A percentile compares a stretch with the other conserved stretches of the same genome.
Evolutionary conservation across 1,284 basidiomycete genomes (phyloP).

Genomic region (Bondarzewia mesenterica): DNA sequence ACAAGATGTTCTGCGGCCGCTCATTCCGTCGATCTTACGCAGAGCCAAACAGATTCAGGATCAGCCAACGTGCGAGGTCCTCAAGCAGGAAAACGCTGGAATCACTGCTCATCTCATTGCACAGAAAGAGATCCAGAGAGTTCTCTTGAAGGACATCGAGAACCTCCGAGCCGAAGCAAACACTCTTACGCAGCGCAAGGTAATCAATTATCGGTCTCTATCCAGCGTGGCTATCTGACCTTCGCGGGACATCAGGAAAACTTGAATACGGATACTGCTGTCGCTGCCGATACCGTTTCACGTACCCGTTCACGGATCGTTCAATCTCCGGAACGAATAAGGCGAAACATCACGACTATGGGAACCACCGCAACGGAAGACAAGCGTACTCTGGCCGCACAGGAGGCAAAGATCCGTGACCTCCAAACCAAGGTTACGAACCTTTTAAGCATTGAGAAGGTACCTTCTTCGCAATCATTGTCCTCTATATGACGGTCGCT

Average conservation of each 20-base stretch:
- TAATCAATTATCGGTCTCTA: constrained; percentile 16
- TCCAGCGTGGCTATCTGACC: background rate
- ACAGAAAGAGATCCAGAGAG: constrained; percentile 57
- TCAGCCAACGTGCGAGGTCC: constrained; percentile 56
- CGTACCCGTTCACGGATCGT: constrained; percentile 70
- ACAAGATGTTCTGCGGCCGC: too few species aligned
- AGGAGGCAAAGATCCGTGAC: constrained; percentile 69
- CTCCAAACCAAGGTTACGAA: constrained; percentile 66
- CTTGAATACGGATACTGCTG: constrained; percentile 48
- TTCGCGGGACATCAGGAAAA: constrained; percentile 35
- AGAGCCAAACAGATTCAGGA: constrained; percentile 67
- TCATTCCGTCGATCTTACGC: background rate
- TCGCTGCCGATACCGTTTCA: constrained; percentile 48
- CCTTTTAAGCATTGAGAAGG: constrained; percentile 70
- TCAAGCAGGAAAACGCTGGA: constrained; percentile 52
- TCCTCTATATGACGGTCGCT: background rate
- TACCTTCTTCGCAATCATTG: background rate
- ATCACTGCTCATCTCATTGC: constrained; percentile 58
- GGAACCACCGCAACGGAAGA: constrained; percentile 49
- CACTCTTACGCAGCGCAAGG: constrained; percentile 48
- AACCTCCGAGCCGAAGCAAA: constrained; percentile 62
- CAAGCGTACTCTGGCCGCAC: constrained; percentile 48
- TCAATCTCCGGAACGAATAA: constrained; percentile 81
- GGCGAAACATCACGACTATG: constrained; percentile 72
- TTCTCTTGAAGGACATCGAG: constrained; percentile 52